Base-by-base conservation (phyloP, 257 asterid species). In the Solanum medicagineum region DNA sequence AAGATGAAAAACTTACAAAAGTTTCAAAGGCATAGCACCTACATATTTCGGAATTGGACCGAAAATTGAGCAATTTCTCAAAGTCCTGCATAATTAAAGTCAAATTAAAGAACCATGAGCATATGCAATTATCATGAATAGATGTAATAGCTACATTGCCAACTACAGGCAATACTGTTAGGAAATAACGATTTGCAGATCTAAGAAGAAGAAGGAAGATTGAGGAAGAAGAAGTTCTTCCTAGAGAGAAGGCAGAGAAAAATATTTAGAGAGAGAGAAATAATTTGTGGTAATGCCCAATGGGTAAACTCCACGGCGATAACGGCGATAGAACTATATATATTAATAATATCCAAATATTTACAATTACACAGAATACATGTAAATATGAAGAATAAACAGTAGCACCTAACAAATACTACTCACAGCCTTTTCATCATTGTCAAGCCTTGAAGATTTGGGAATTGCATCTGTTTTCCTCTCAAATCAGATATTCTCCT, bases 401-500 rank as follows among this genome's bases (percentile, higher is more conserved):
- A 26, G 2, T 26, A 26, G 29, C 29, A 29, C 32, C 32, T 29
- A 29, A 29, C 32, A 29, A 29, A 29, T 29, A 77, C 79, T 84
- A 88, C 99, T 93, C 86, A 96, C 99, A 96, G 71, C 26, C 19
- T 70, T 24, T 0, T 0, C 87, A 95, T 22, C 54, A n/a, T 32
- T 47, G 55, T 85, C 86, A 87, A 19, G 88, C 84, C 85, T 83
- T 53, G 71, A 84, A 96, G 87, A 89, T 87, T 83, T 26, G 98
- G 99, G 86, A 96, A 95, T 54, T 36, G 73, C 84, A 63, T 87
- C 86, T 45, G 70, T 80, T 94, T 47, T 87, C 93, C 97, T 32
- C 84, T 89, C 75, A 95, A 87, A 88, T 92, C 94, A 73, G 92
- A 82, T 88, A 96, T 92, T 88, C 98, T 92, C 96, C 99, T 96